Percentiles rank a stretch among this genome's conserved stretches.
phyloP scores from a whole-genome alignment of 139 green algal genomes.

The Coelastrella sp. region DNA sequence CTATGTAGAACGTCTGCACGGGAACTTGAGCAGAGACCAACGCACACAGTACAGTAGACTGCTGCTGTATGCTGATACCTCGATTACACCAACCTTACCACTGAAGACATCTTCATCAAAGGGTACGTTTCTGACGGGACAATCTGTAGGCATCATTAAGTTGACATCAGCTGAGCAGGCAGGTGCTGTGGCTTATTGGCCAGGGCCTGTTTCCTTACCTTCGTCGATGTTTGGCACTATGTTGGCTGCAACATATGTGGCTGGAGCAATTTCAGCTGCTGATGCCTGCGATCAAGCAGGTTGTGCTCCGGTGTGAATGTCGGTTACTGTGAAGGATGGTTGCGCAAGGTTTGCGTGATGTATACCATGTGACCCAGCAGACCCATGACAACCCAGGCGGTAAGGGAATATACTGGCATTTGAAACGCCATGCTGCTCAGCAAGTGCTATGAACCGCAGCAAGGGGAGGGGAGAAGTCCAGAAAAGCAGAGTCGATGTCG shows the following conservation, averaged over 20 bases:
- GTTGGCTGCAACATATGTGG: neutral
- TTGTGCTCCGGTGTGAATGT: too few species aligned
- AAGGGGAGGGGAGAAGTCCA: too few species aligned
- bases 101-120: neutral
- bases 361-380: neutral
- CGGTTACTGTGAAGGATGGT: too few species aligned
- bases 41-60: too few species aligned
- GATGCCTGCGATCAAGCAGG: neutral
- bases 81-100: neutral
- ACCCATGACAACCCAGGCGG: too few species aligned
- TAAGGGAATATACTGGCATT: too few species aligned
- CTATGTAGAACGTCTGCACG: too few species aligned
- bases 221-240: neutral
- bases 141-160: neutral
- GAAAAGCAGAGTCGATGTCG: too few species aligned
- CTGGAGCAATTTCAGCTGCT: neutral
- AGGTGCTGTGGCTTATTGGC: neutral
- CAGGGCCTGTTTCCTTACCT: neutral
- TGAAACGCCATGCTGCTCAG: too few species aligned
- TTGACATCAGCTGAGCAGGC: neutral
- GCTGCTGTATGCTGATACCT: neutral
- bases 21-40: too few species aligned
- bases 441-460: too few species aligned
- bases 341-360: neutral
- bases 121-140: slow-evolving; percentile 11